A percentile compares a stretch with the other conserved stretches of the same genome.
Conservation (phyloP, 495 filamentous ascomycete genomes). For the Penicillium odoratum region DNA sequence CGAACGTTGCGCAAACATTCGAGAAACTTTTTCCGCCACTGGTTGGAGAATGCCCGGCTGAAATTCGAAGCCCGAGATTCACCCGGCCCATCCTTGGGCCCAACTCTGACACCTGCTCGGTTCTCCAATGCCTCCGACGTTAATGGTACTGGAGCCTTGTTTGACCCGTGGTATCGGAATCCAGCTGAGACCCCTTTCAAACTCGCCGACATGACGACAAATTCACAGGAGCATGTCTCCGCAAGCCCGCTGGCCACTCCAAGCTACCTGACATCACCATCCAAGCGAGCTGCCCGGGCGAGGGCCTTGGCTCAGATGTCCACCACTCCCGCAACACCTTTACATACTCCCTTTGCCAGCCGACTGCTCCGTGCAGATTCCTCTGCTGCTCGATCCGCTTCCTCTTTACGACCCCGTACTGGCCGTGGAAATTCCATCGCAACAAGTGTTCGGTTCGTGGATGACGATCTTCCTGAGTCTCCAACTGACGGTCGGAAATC, state of each 20-base stretch:
- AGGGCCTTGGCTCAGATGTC: slow-evolving; percentile 51
- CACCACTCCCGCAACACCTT: slow-evolving; percentile 51
- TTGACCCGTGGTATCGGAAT: slow-evolving; percentile 41
- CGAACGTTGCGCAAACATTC: slow-evolving; percentile 57
- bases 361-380: slow-evolving; percentile 41
- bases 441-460: slow-evolving; percentile 46
- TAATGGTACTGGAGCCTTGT: slow-evolving; percentile 33
- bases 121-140: slow-evolving; percentile 29
- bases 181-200: slow-evolving; percentile 51
- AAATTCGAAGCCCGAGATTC: slow-evolving; percentile 39
- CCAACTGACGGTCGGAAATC: slow-evolving; percentile 44
- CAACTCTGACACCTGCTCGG: slow-evolving; percentile 28
- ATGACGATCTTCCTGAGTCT: slow-evolving; percentile 45
- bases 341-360: slow-evolving; percentile 49
- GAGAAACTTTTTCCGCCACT: slow-evolving; percentile 57
- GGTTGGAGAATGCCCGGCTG: slow-evolving; percentile 52
- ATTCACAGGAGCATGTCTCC: slow-evolving; percentile 31
- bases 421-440: slow-evolving; percentile 39
- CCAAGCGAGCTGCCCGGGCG: slow-evolving; percentile 55
- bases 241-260: slow-evolving; percentile 51
- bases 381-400: slow-evolving; percentile 24
- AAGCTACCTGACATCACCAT: slow-evolving; percentile 57
- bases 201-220: slow-evolving; percentile 40
- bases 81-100: slow-evolving; percentile 27
- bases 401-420: slow-evolving; percentile 30